Conservation (phyloP, 2,329 filamentous ascomycete genomes). For the Ceratocystis harringtonii region DNA sequence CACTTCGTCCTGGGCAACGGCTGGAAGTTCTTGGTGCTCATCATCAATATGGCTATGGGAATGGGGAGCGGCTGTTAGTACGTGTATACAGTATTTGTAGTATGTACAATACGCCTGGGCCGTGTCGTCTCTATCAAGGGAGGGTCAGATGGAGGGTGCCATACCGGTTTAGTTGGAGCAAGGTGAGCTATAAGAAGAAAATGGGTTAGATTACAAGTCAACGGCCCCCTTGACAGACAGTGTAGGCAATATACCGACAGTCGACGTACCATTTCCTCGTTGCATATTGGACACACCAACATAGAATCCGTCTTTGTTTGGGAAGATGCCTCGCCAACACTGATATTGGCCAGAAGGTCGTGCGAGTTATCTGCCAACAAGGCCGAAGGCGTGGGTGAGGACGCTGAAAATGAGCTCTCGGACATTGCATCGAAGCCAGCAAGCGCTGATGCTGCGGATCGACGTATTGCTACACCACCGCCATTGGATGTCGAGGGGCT, state of each 20-base stretch:
- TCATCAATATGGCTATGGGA: slow-evolving; percentile 55
- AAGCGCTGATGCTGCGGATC: neutral
- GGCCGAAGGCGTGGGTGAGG: slow-evolving; percentile 45
- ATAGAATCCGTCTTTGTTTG: slow-evolving; percentile 41
- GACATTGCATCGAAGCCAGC: neutral
- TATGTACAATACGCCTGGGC: no score
- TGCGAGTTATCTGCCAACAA: slow-evolving; percentile 57
- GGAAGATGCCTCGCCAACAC: slow-evolving; percentile 40
- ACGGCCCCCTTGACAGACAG: no score
- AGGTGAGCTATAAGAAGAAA: slow-evolving; percentile 50
- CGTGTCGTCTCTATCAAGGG: neutral
- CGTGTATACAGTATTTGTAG: neutral
- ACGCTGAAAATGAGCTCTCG: slow-evolving; percentile 37
- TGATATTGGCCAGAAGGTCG: slow-evolving; percentile 70
- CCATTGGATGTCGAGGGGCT: slow-evolving; percentile 7
- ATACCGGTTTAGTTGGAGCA: slow-evolving; percentile 76
- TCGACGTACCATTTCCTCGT: slow-evolving; percentile 75
- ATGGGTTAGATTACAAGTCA: slow-evolving; percentile 4
- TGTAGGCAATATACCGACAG: no score
- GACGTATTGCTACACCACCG: neutral
- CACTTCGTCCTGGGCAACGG: slow-evolving; percentile 80
- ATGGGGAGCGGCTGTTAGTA: neutral
- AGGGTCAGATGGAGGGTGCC: neutral
- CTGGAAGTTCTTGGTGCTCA: slow-evolving; percentile 74
- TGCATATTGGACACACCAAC: slow-evolving; percentile 93